Evolutionary conservation across 345 rosid genomes (phyloP).

Genomic region (Citrus australasica): DNA sequence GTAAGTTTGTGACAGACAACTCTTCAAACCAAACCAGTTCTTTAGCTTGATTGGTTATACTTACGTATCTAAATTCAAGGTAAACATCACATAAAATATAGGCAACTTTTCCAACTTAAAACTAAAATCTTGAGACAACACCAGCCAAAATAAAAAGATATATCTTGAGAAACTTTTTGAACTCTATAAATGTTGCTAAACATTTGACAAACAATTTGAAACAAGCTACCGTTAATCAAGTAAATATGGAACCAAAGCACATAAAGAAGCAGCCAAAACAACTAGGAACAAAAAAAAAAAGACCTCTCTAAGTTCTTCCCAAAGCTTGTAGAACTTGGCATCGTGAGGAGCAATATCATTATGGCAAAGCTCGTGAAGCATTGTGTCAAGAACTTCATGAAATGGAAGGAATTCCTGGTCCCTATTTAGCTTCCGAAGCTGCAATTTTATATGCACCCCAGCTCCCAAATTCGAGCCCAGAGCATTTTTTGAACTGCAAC

Average conservation of each 20-base stretch:
- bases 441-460: conserved; percentile 68
- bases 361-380: conserved; percentile 97
- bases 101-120: not conserved
- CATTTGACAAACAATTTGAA: no score
- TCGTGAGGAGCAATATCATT: conserved; percentile 83
- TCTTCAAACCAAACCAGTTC: not conserved
- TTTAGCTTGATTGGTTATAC: not conserved
- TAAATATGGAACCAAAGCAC: no score
- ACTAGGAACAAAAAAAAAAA: not conserved
- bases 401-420: conserved; percentile 65
- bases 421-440: conserved; percentile 68
- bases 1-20: not conserved
- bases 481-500: conserved; percentile 61
- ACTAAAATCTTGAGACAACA: no score
- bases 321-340: conserved; percentile 80
- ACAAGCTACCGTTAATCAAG: not conserved
- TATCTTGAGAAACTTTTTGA: no score
- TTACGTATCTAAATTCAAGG: not conserved
- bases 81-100: not conserved
- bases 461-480: conserved; percentile 77
- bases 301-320: conserved; percentile 93
- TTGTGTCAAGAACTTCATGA: conserved; percentile 76
- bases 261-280: not conserved
- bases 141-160: not conserved
- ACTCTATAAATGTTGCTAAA: not conserved